phyloP scores from a whole-genome alignment of 306 rosid species.

The Hippophae rhamnoides region DNA sequence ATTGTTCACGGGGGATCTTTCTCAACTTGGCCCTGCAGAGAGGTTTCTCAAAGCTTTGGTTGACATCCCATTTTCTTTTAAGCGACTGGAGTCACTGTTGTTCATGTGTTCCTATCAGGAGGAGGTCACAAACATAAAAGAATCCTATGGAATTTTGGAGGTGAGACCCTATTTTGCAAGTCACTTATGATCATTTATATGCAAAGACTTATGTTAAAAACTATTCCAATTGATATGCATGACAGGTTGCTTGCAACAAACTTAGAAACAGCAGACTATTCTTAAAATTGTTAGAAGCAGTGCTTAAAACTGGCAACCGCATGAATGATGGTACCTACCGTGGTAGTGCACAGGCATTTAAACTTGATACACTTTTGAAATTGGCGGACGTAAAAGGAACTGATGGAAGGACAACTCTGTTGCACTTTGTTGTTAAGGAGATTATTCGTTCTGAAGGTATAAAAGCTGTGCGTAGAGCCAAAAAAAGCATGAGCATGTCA shows the following conservation, averaged over 20 bases:
- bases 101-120: slow-evolving; percentile 55
- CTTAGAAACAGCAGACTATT: slow-evolving; percentile 75
- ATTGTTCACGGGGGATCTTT: slow-evolving; percentile 45
- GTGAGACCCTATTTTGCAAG: slow-evolving; percentile 22
- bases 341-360: slow-evolving; percentile 87
- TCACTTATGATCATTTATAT: too few species aligned
- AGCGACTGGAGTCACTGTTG: slow-evolving; percentile 59
- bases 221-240: slow-evolving; percentile 6
- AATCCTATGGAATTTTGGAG: slow-evolving; percentile 65
- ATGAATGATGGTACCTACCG: slow-evolving; percentile 96
- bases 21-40: slow-evolving; percentile 79
- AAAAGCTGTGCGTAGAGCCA: slow-evolving; percentile 39
- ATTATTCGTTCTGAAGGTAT: slow-evolving; percentile 79
- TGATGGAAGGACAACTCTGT: slow-evolving; percentile 71
- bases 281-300: slow-evolving; percentile 84
- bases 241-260: slow-evolving; percentile 64
- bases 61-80: slow-evolving; percentile 75
- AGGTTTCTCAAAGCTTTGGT: slow-evolving; percentile 75
- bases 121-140: slow-evolving; percentile 46
- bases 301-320: slow-evolving; percentile 91
- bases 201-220: too few species aligned
- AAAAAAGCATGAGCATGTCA: slow-evolving; percentile 40
- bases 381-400: slow-evolving; percentile 88
- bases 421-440: slow-evolving; percentile 88
- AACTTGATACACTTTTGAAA: slow-evolving; percentile 81